Evolutionary conservation across 495 filamentous ascomycete species (phyloP), one percentile per base, ranked within the genome.

Genomic region (Penicillium ucsense): DNA sequence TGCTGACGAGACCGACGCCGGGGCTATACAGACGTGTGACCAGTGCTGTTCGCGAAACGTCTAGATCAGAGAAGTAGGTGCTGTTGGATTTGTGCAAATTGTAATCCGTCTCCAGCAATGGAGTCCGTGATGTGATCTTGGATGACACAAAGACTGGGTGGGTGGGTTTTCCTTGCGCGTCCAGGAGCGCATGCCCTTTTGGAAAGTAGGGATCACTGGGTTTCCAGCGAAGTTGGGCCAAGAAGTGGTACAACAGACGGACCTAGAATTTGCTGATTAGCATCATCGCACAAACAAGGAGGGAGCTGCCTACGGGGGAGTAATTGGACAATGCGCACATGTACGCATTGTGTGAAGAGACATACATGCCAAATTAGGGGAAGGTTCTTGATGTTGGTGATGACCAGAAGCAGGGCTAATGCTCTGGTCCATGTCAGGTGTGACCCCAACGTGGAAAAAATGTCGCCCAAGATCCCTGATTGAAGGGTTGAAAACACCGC

Each of bases 41-140:
- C 10, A 82, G 72, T 36, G 81, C 75, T 6, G 80, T 78, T 36
- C 85, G 81, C 4, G 80, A 74, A 42, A 85, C 71, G 51, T 89
- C 85, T 51, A 86, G 73, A 56, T 89, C 85, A 7, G 78, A 67
- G 61, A 88, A 86, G 57, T 88, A 89, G 2, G 85, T 87, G 50
- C 76, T 80, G 59, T 89, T 89, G 33, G 76, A 80, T 54, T 89
- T 85, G 63, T 85, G 82, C 31, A 81, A 35, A 59, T 85, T 85
- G 68, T 83, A 85, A 57, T 85, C 82, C 43, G 70, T 76, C 65
- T 85, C 82, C 33, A 74, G 46, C 36, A 80, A 51, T 0, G 74
- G 65, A 6, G 76, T 73, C 60, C 74, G 75, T n/a, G 76, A 72
- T 32, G 61, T 62, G 32, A 76, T 74, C 33, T 74, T 68, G 44